A percentile compares a stretch with the other conserved stretches of the same genome.
These are phyloP conservation scores for Suillus occidentalis DNA, from an alignment of 768 basidiomycete species.

Conservation along the genomic window DNA sequence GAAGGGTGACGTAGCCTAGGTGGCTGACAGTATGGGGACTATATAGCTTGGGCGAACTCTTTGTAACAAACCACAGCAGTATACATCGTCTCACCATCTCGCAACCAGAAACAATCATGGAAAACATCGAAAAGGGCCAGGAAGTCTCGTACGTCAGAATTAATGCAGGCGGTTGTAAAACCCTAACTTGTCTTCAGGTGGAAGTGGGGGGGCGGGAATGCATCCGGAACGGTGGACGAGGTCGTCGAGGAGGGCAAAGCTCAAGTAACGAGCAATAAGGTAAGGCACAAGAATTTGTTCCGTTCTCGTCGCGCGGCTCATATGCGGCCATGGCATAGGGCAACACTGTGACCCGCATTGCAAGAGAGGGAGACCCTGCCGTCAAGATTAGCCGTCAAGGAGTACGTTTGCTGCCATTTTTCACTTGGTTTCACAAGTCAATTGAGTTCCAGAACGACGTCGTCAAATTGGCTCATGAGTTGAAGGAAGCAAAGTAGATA, in stretches of 20 bases:
- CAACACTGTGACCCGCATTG: conserved; percentile 45
- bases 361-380: conserved; percentile 47
- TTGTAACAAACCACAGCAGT: too few relatives aligned
- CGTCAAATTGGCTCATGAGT: conserved; percentile 51
- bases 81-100: neutral
- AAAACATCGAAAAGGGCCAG: conserved; percentile 30
- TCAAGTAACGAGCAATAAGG: conserved; percentile 48
- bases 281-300: conserved; percentile 3
- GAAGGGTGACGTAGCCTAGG: too few relatives aligned
- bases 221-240: conserved; percentile 38
- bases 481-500: conserved; percentile 32
- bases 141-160: conserved; percentile 33
- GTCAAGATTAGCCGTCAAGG: conserved; percentile 46
- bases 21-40: too few relatives aligned
- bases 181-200: conserved; percentile 24
- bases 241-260: conserved; percentile 44
- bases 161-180: neutral
- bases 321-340: conserved; percentile 26
- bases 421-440: neutral
- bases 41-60: too few relatives aligned
- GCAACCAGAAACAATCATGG: conserved; percentile 8
- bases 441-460: conserved; percentile 45
- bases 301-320: neutral
- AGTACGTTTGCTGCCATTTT: conserved; percentile 29
- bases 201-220: conserved; percentile 36